Conservation (phyloP, 768 basidiomycete species). For the Boletus reticuloceps region DNA sequence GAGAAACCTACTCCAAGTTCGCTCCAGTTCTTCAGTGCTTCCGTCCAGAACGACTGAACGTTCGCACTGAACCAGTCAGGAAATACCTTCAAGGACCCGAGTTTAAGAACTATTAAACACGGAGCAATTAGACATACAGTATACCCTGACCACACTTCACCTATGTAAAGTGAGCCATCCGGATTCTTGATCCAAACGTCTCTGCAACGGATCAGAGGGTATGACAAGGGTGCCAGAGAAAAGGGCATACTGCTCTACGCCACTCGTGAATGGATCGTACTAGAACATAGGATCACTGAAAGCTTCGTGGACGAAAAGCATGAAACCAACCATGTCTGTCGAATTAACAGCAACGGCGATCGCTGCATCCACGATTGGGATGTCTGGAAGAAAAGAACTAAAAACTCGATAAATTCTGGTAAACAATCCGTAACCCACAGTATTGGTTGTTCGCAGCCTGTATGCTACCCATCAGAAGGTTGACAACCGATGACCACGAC, state of each 20-base stretch:
- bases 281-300: constrained; percentile 19
- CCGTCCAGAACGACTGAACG: constrained; percentile 54
- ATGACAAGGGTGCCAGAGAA: not conserved
- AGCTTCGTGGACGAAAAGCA: not conserved
- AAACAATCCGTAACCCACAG: constrained; percentile 9
- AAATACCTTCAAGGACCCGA: constrained; percentile 39
- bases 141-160: constrained; percentile 76
- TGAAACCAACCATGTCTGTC: constrained; percentile 54
- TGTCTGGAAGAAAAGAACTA: constrained; percentile 36
- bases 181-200: constrained; percentile 72
- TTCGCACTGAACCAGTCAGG: constrained; percentile 60
- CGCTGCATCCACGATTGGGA: constrained; percentile 68
- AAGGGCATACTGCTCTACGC: constrained; percentile 49
- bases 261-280: constrained; percentile 66
- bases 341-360: constrained; percentile 53
- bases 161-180: constrained; percentile 66
- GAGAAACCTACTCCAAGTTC: constrained; percentile 48
- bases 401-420: not conserved
- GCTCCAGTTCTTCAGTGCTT: constrained; percentile 55
- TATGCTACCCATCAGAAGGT: not conserved
- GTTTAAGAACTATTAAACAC: not conserved
- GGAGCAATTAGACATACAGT: constrained; percentile 41
- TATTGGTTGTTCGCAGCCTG: constrained; percentile 23
- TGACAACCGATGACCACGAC: not conserved
- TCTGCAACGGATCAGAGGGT: constrained; percentile 29